phyloP scores from a whole-genome alignment of 2,329 filamentous ascomycete genomes.

The Davidsoniella virescens region DNA sequence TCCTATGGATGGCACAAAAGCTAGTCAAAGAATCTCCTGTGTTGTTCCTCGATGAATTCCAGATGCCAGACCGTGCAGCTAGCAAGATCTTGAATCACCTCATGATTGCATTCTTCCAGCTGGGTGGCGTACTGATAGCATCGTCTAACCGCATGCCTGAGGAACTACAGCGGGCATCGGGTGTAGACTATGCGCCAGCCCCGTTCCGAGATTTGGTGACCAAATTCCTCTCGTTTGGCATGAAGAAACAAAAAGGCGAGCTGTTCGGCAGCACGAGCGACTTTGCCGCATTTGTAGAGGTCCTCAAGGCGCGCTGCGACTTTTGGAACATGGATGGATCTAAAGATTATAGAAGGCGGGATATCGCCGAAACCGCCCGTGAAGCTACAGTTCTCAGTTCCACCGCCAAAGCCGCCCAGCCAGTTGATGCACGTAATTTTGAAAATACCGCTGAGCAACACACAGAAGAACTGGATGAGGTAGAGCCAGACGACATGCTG shows the following conservation, averaged over 20 bases:
- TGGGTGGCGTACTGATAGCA: slow-evolving; percentile 64
- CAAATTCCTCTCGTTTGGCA: slow-evolving; percentile 24
- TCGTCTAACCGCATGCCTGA: slow-evolving; percentile 76
- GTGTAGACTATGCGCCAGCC: slow-evolving; percentile 47
- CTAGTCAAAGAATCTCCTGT: slow-evolving; percentile 60
- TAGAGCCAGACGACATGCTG: not conserved
- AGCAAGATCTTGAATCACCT: slow-evolving; percentile 67
- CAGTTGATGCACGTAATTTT: not conserved
- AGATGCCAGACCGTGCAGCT: slow-evolving; percentile 61
- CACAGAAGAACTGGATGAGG: not conserved
- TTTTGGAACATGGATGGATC: slow-evolving; percentile 71
- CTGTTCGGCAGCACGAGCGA: slow-evolving; percentile 49
- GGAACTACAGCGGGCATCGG: slow-evolving; percentile 59
- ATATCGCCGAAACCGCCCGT: not conserved
- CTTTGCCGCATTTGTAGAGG: slow-evolving; percentile 59
- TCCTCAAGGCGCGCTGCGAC: slow-evolving; percentile 62
- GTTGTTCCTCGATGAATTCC: slow-evolving; percentile 69
- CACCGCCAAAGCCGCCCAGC: not conserved
- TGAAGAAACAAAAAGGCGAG: slow-evolving; percentile 24
- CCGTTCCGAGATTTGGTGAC: slow-evolving; percentile 35
- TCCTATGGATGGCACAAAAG: slow-evolving; percentile 60
- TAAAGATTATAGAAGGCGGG: slow-evolving; percentile 29
- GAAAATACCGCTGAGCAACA: not conserved
- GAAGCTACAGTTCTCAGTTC: not conserved
- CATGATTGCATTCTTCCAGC: slow-evolving; percentile 65